Evolutionary conservation across 495 filamentous ascomycete species (phyloP).

Genomic region (Hypoxylon fuscum): DNA sequence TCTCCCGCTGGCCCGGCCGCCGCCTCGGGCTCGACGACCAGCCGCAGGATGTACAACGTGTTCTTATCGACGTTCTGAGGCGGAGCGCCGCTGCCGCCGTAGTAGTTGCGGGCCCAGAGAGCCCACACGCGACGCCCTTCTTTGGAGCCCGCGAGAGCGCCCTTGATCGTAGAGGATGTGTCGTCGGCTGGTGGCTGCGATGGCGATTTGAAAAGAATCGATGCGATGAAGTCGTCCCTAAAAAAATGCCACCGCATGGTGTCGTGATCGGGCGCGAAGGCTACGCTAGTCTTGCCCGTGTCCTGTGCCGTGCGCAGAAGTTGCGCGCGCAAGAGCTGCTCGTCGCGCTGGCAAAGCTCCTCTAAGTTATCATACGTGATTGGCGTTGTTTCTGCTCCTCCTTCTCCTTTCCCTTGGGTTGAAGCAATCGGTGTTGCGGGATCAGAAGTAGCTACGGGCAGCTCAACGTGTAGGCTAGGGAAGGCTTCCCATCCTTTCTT

Average conservation of each 20-base stretch:
- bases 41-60: conserved; percentile 78
- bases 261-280: conserved; percentile 76
- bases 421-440: conserved; percentile 17
- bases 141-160: conserved; percentile 32
- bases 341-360: conserved; percentile 67
- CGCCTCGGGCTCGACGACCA: conserved; percentile 68
- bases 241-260: conserved; percentile 85
- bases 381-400: conserved; percentile 25
- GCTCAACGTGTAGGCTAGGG: conserved; percentile 72
- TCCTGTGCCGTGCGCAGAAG: conserved; percentile 41
- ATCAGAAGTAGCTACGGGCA: conserved; percentile 49
- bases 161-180: conserved; percentile 5
- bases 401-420: not conserved
- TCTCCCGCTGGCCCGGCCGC: conserved; percentile 43
- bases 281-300: conserved; percentile 60
- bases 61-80: conserved; percentile 62
- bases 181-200: not conserved
- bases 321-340: conserved; percentile 52
- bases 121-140: conserved; percentile 69
- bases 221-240: conserved; percentile 83
- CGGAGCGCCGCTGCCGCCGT: conserved; percentile 48
- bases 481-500: conserved; percentile 82
- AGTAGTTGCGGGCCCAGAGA: conserved; percentile 81
- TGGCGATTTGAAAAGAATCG: conserved; percentile 53
- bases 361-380: conserved; percentile 63